Evolutionary conservation across 1,284 basidiomycete species (phyloP).

Genomic region (Leccinum fallax): DNA sequence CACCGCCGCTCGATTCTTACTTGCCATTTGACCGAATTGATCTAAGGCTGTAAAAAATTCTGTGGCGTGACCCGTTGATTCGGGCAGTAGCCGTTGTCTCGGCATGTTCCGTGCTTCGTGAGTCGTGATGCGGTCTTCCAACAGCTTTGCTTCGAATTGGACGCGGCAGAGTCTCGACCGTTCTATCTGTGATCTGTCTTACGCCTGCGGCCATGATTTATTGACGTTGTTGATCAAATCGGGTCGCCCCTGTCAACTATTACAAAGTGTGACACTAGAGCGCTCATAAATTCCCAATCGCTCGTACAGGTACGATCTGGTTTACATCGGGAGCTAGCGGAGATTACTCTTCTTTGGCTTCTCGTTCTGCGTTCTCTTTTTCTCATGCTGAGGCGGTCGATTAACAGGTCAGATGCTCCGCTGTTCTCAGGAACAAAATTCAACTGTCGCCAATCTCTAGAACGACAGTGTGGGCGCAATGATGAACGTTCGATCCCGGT

Average conservation of each 20-base stretch:
- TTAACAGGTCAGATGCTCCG: not conserved
- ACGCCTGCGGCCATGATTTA: too few species aligned
- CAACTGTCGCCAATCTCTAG: not conserved
- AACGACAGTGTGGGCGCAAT: not conserved
- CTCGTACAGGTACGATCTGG: not conserved
- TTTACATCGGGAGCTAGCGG: not conserved
- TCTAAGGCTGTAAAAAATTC: too few species aligned
- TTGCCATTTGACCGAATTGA: too few species aligned
- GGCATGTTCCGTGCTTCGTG: too few species aligned
- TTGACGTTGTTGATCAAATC: not conserved
- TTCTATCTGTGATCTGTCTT: not conserved
- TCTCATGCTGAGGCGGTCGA: not conserved
- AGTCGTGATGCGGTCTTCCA: too few species aligned
- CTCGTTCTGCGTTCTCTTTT: not conserved
- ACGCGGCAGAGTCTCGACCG: too few species aligned
- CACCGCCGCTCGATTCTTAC: not conserved
- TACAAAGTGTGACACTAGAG: not conserved
- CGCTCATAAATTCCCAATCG: not conserved
- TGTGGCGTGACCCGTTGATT: too few species aligned
- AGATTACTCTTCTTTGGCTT: not conserved
- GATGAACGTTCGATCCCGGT: not conserved
- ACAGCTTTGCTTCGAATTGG: too few species aligned
- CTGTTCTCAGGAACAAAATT: not conserved
- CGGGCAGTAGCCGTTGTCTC: too few species aligned
- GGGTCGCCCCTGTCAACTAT: not conserved